These are phyloP conservation scores for Metarhizium humberi DNA, from an alignment of 2,329 filamentous ascomycete species.

Conservation along the genomic window DNA sequence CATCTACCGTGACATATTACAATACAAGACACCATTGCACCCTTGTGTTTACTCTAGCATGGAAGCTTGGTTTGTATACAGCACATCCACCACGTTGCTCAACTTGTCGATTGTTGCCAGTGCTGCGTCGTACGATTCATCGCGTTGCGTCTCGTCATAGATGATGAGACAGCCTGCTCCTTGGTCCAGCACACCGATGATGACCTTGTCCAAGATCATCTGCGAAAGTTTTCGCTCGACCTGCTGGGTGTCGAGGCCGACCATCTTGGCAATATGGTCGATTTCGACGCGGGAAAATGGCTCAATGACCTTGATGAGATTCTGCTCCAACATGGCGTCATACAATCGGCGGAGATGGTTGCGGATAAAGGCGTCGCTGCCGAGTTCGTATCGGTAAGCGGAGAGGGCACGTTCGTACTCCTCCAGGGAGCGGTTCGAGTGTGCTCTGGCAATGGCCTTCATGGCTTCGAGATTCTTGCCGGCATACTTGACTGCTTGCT, in stretches of 20 bases:
- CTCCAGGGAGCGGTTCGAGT: constrained; percentile 89
- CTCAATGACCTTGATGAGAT: constrained; percentile 99
- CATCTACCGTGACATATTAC: constrained; percentile 22
- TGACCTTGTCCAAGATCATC: constrained; percentile 99
- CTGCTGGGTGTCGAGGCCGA: constrained; percentile 89
- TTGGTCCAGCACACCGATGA: constrained; percentile 94
- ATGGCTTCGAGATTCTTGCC: constrained; percentile 95
- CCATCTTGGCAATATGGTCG: constrained; percentile 93
- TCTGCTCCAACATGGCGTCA: constrained; percentile 98
- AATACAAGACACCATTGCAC: constrained; percentile 10
- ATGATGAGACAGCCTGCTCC: constrained; percentile 96
- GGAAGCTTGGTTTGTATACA: constrained; percentile 96
- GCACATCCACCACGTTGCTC: constrained; percentile 90
- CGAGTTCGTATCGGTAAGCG: constrained; percentile 86
- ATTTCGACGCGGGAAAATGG: constrained; percentile 97
- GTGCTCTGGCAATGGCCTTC: constrained; percentile 95
- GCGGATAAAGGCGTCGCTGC: constrained; percentile 90
- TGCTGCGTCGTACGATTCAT: constrained; percentile 89
- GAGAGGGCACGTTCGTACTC: constrained; percentile 93
- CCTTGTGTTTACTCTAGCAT: constrained; percentile 63
- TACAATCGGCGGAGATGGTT: constrained; percentile 93
- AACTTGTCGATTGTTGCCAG: constrained; percentile 94
- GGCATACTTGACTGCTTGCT: constrained; percentile 94
- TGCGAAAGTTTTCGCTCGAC: constrained; percentile 97
- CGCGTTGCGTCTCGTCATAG: constrained; percentile 88